Evolutionary conservation across 2,329 filamentous ascomycete species (phyloP), one percentile per base, ranked within the genome.

Genomic region (Dactylonectria estremocensis): DNA sequence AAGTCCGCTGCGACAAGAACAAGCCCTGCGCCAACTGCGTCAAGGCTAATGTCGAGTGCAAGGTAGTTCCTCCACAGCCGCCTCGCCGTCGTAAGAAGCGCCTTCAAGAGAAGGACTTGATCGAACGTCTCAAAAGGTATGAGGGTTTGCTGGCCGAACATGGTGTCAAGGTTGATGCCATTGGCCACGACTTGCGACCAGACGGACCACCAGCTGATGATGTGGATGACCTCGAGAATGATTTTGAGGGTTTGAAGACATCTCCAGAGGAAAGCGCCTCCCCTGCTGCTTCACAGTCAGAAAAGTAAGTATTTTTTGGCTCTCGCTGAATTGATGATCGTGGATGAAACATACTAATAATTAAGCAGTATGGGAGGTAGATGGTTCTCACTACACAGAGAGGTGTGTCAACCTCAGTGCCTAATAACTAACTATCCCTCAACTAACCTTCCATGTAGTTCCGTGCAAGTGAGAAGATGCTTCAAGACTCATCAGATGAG

Each of bases 1-100:
- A 94, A 78, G 87, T 94, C 48, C 90, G 90, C 67, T 94, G 92
- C 79, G 90, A 94, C 79, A 92, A 91, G 80, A 89, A 87, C 72
- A 90, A 90, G 79, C 92, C 92, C 16, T 94, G 92, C 76, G 84
- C 87, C 74, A 91, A 92, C 79, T 94, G 92, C 76, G 83, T 89
- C 77, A 91, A 88, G 79, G 86, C 88, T 59, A 81, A 85, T 22
- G 86, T 86, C 35, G 87, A 92, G 71, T 94, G 90, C 77, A 84
- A 86, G 43, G 87, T 91, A 8, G 80, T 88, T 70, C 82, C 89
- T 74, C 82, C 89, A 72, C 80, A 89, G 76, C 83, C 90, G 77
- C 83, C 89, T 75, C 80, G 90, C 76, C 79, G 89, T 11, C 82
- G 88, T 64, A 89, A 89, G 81, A 89, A 88, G 80, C 86, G 89